Evolutionary conservation across 768 basidiomycete species (phyloP), one percentile per base, ranked within the genome.

Genomic region (Lyophyllum decastes): DNA sequence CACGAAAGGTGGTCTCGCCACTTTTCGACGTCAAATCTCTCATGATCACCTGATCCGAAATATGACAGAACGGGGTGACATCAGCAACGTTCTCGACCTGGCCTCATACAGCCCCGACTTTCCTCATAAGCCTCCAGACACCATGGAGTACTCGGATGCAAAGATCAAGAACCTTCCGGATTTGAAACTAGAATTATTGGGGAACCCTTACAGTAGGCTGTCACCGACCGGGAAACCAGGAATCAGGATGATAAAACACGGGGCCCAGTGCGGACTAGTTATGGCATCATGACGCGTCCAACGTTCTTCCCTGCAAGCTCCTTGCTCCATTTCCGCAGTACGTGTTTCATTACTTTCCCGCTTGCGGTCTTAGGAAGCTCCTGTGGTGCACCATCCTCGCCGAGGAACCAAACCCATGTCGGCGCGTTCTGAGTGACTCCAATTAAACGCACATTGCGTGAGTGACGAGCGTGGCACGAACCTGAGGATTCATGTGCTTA

Each of bases 321-420:
- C 43, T 74, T 77, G 66, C 87, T 83, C 91, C 90, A 92, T 21
- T 76, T 72, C 27, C 92, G 76, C 45, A 94, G 68, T 2, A 92
- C 66, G 67, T 92, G 89, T 73, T 94, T 94, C 86, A 85, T 84
- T 43, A 94, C 85, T 69, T 94, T 94, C 40, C 92, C 92, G 61
- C 91, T 94, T 14, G 89, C 91, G 10, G 92, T 94, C 76, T 90
- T 92, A 0, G 92, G 92, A 8, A 93, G 68, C 60, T 90, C 87
- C 9, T 66, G 70, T 8, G 77, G 73, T 2, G 70, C 71, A 1
- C 81, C 83, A 45, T 87, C 88, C 63, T 91, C 88, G 14, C 85
- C 87, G 1, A 90, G 61, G 60, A 92, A 92, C 89, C 91, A 94
- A 2, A 94, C 84, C 89, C 90, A 94, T 9, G 78, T 75, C 0